Evolutionary conservation across 768 basidiomycete species (phyloP).

Genomic region (Panellus pusillus): DNA sequence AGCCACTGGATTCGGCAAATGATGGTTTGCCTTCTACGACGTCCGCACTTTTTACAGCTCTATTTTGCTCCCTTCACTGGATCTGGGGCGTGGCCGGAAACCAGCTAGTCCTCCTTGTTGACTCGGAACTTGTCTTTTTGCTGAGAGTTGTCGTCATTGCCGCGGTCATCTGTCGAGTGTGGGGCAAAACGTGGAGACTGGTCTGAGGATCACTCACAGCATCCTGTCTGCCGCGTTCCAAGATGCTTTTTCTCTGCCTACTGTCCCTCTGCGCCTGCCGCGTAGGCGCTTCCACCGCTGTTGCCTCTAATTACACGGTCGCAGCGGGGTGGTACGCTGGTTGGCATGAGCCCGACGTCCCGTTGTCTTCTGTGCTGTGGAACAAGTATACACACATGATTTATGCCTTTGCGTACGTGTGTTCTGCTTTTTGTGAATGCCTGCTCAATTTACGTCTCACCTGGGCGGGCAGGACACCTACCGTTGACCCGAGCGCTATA

Average conservation of each 20-base stretch:
- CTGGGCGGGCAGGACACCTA: slow-evolving; percentile 33
- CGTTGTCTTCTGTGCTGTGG: slow-evolving; percentile 61
- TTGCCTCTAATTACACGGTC: slow-evolving; percentile 28
- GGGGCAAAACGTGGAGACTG: slow-evolving; percentile 17
- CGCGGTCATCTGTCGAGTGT: slow-evolving; percentile 14
- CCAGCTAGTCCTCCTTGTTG: too few relatives aligned
- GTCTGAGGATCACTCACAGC: neutral
- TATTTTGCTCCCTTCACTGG: too few relatives aligned
- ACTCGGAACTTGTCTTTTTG: too few relatives aligned
- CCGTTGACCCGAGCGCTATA: slow-evolving; percentile 35
- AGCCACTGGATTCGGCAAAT: too few relatives aligned
- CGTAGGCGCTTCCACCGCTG: slow-evolving; percentile 7
- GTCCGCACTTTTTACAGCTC: too few relatives aligned
- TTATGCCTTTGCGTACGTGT: slow-evolving; percentile 70
- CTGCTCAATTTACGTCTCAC: neutral
- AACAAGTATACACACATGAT: slow-evolving; percentile 63
- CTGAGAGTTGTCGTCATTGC: neutral
- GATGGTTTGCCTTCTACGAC: too few relatives aligned
- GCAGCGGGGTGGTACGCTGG: slow-evolving; percentile 67
- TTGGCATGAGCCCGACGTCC: slow-evolving; percentile 57
- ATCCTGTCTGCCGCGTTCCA: neutral
- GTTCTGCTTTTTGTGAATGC: neutral
- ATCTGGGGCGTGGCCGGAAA: too few relatives aligned
- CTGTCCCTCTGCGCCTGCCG: slow-evolving; percentile 6
- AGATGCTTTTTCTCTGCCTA: slow-evolving; percentile 13